These are phyloP conservation scores for Eustoma russellianum DNA, from an alignment of 257 asterid genomes.

Conservation along the genomic window DNA sequence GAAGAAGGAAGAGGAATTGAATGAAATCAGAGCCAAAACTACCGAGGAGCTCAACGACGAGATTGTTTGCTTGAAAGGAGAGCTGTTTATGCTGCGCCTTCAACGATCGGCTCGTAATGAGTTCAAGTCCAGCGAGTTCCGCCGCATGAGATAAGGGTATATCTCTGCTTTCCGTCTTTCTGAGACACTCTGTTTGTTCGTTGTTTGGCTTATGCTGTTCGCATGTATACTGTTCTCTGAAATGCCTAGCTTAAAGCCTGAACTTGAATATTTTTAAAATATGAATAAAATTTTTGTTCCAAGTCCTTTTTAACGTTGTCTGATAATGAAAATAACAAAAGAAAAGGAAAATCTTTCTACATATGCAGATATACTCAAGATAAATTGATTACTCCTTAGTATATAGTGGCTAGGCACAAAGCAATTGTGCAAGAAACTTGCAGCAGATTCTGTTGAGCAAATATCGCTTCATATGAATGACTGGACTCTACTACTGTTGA, in stretches of 20 bases:
- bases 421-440: too few species aligned
- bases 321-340: too few species aligned
- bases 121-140: slow-evolving; percentile 86
- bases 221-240: slow-evolving; percentile 2
- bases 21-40: slow-evolving; percentile 65
- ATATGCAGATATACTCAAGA: too few species aligned
- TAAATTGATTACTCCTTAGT: too few species aligned
- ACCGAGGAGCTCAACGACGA: slow-evolving; percentile 79
- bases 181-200: not conserved
- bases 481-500: too few species aligned
- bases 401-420: too few species aligned
- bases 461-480: too few species aligned
- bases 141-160: slow-evolving; percentile 85
- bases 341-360: too few species aligned
- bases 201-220: not conserved
- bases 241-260: slow-evolving; percentile 7
- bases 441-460: too few species aligned
- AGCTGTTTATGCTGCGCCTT: slow-evolving; percentile 93
- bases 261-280: not conserved
- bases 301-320: not conserved
- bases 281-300: too few species aligned
- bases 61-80: slow-evolving; percentile 86
- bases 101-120: slow-evolving; percentile 89
- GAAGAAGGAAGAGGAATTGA: slow-evolving; percentile 68
- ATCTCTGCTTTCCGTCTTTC: not conserved